phyloP scores from a whole-genome alignment of 345 rosid genomes.

The Syzygium grande region DNA sequence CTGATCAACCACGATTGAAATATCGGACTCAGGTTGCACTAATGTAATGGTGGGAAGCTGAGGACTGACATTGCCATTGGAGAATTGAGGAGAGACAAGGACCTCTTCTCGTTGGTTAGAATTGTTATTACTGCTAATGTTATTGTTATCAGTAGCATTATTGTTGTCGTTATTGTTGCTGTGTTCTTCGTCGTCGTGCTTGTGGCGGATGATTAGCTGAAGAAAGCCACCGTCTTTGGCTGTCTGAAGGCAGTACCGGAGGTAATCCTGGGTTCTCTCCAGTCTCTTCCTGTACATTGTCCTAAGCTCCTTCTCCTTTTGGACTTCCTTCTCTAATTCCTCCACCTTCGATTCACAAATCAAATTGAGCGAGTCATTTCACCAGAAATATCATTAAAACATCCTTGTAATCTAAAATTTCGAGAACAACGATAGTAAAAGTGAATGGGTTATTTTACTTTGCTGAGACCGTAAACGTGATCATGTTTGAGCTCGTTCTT shows the following conservation, averaged over 20 bases:
- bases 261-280: conserved; percentile 49
- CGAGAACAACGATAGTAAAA: background rate
- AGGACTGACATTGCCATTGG: background rate
- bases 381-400: background rate
- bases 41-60: background rate
- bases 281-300: conserved; percentile 28
- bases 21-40: conserved; percentile 1
- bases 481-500: background rate
- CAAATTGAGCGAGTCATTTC: background rate
- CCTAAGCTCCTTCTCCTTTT: conserved; percentile 31
- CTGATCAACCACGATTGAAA: conserved; percentile 14
- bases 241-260: conserved; percentile 46
- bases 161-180: background rate
- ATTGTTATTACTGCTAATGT: background rate
- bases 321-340: conserved; percentile 28
- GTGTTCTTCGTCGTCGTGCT: background rate
- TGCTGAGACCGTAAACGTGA: background rate
- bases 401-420: background rate
- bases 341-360: conserved; percentile 16
- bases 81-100: conserved; percentile 7
- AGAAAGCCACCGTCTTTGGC: conserved; percentile 51
- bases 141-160: background rate
- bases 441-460: background rate
- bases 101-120: background rate
- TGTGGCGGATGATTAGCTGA: conserved; percentile 23